Evolutionary conservation across 208 protist species (phyloP), one percentile per base, ranked within the genome.

Genomic region (Blastocrithidia nonstop): DNA sequence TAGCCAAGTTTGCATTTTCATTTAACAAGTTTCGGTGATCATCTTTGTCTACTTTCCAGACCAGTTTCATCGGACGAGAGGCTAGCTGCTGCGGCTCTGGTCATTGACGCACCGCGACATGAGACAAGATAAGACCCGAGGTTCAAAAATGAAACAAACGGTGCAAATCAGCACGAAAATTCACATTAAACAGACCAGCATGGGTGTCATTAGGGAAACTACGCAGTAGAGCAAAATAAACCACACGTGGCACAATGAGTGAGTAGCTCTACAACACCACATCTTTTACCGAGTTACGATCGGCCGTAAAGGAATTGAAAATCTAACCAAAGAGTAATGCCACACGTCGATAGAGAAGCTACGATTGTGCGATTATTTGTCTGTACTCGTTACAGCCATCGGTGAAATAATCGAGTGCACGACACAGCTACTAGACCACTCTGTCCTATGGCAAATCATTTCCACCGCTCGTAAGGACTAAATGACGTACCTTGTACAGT

Each of bases 151-250:
- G 74, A 37, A 86, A 71, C 22, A 79, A 55, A 3, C 73, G 75
- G 36, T 82, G 54, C 28, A 93, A 25, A 41, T 83, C 76, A 6
- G 68, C 43, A 42, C 79, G 71, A 43, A 88, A 77, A 20, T 62
- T 49, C 6, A 57, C 49, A 47, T 85, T 63, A 46, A 88, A 84
- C 15, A 87, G 1, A 26, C 64, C 63, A 5, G 81, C 73, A 29
- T 76, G 54, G 31, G 68, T 58, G 56, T 93, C 84, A 38, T 88
- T 88, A 1, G 80, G 77, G 35, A 93, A 93, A 51, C 65, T 71
- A 29, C 72, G 73, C 8, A 72, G 44, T 3, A 85, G 56, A 11
- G 48, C 54, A 47, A 69, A 93, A 43, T 85, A 71, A 11, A 61
- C 64, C 1, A 72, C 57, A 38, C 74, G 75, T 2, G 67, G 61